A percentile compares a stretch with the other conserved stretches of the same genome.
Conservation (phyloP, 495 filamentous ascomycete species). For the Annulohypoxylon stygium region DNA sequence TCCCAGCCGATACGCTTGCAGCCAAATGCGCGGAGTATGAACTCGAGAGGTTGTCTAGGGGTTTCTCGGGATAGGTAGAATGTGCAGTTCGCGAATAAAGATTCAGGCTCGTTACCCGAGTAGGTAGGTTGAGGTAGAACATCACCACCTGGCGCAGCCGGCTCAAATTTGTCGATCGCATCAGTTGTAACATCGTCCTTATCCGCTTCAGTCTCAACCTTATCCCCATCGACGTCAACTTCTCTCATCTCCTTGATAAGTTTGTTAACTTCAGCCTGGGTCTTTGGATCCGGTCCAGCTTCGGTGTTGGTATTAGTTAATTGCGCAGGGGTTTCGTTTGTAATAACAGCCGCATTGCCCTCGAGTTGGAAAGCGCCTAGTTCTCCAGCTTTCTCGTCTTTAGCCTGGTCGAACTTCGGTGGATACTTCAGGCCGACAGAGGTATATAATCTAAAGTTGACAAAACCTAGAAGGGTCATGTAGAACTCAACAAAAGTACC, state of each 20-base stretch:
- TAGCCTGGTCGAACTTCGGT: constrained; percentile 88
- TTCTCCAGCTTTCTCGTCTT: constrained; percentile 90
- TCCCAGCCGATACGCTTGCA: constrained; percentile 98
- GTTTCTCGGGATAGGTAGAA: constrained; percentile 96
- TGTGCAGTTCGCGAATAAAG: constrained; percentile 86
- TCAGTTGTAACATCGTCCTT: constrained; percentile 67
- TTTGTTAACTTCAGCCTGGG: constrained; percentile 69
- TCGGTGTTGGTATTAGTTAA: constrained; percentile 64
- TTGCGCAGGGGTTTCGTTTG: constrained; percentile 61
- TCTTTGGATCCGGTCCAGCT: constrained; percentile 62
- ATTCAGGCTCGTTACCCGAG: constrained; percentile 66
- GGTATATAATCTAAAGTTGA: constrained; percentile 95
- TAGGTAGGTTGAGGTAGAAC: constrained; percentile 83
- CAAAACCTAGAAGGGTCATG: constrained; percentile 92
- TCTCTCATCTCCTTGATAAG: constrained; percentile 65
- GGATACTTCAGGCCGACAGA: constrained; percentile 92
- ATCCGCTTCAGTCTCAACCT: constrained; percentile 63
- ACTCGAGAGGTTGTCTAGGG: constrained; percentile 89
- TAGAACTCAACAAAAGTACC: constrained; percentile 99
- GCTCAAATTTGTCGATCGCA: constrained; percentile 89
- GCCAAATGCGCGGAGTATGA: constrained; percentile 92
- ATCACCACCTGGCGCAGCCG: constrained; percentile 82
- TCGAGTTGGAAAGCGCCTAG: constrained; percentile 92
- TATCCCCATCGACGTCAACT: constrained; percentile 58
- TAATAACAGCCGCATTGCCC: constrained; percentile 67